phyloP scores from a whole-genome alignment of 1,284 basidiomycete species.

The Blastosporella zonata region DNA sequence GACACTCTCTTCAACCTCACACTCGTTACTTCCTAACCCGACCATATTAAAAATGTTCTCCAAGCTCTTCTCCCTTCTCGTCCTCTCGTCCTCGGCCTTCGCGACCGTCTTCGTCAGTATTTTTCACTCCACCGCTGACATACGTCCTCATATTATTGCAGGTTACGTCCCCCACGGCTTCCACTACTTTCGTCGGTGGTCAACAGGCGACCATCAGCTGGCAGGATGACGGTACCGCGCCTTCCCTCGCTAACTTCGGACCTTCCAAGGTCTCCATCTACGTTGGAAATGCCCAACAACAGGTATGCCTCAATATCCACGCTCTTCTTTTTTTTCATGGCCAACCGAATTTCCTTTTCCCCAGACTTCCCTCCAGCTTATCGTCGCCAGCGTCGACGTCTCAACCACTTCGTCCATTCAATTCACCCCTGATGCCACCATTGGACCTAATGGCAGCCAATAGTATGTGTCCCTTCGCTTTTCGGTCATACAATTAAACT shows the following conservation, averaged over 20 bases:
- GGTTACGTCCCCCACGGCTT: conserved; percentile 58
- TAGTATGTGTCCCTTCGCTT: conserved; percentile 49
- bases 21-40: conserved; percentile 29
- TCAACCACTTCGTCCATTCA: conserved; percentile 45
- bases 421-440: conserved; percentile 58
- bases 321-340: not conserved
- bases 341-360: not conserved
- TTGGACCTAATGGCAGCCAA: conserved; percentile 56
- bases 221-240: conserved; percentile 60
- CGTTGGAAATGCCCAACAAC: conserved; percentile 56
- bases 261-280: conserved; percentile 64
- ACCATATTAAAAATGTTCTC: conserved; percentile 45
- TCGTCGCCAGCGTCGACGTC: conserved; percentile 61
- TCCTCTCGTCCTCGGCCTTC: conserved; percentile 50
- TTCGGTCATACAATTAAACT: conserved; percentile 1
- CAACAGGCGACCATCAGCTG: conserved; percentile 59
- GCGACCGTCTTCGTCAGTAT: conserved; percentile 59
- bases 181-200: conserved; percentile 57
- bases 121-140: not conserved
- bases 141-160: conserved; percentile 25
- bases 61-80: conserved; percentile 48
- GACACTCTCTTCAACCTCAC: conserved; percentile 38
- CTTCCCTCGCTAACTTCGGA: conserved; percentile 60
- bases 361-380: conserved; percentile 65
- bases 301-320: conserved; percentile 41